A percentile compares a stretch with the other conserved stretches of the same genome.
Evolutionary conservation across 2,329 filamentous ascomycete species (phyloP).

Genomic region (Colletotrichum neosansevieriae): DNA sequence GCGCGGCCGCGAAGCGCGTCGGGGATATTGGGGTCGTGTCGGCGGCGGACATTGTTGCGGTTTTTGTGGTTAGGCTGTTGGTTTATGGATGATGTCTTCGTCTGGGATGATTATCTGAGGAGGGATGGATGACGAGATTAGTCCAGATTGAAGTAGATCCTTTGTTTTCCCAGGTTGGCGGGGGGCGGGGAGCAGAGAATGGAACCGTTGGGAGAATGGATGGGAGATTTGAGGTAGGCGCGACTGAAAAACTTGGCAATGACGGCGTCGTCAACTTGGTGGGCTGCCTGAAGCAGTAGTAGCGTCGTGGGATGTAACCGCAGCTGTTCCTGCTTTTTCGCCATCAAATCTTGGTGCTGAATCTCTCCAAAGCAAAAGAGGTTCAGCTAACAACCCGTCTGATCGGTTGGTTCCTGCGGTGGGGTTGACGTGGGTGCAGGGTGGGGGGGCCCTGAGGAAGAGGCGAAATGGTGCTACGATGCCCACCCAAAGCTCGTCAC

Average conservation of each 20-base stretch:
- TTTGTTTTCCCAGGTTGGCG: neutral
- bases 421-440: constrained; percentile 7
- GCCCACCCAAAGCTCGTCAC: neutral
- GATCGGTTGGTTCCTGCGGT: constrained; percentile 14
- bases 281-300: neutral
- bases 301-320: neutral
- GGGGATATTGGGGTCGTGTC: constrained; percentile 71
- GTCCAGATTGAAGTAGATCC: neutral
- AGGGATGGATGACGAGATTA: neutral
- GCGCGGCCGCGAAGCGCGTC: constrained; percentile 73
- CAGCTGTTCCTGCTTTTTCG: neutral
- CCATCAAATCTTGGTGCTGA: neutral
- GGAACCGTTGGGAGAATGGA: neutral
- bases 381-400: constrained; percentile 1
- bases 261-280: too few relatives aligned
- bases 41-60: constrained; percentile 71
- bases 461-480: constrained; percentile 5
- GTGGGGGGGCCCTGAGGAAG: neutral
- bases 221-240: neutral
- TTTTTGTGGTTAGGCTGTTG: neutral
- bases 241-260: neutral
- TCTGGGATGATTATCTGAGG: neutral
- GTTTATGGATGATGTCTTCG: neutral
- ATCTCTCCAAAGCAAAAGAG: neutral
- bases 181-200: too few relatives aligned